Evolutionary conservation across 768 basidiomycete species (phyloP).

Genomic region (Coprinopsis sp.): DNA sequence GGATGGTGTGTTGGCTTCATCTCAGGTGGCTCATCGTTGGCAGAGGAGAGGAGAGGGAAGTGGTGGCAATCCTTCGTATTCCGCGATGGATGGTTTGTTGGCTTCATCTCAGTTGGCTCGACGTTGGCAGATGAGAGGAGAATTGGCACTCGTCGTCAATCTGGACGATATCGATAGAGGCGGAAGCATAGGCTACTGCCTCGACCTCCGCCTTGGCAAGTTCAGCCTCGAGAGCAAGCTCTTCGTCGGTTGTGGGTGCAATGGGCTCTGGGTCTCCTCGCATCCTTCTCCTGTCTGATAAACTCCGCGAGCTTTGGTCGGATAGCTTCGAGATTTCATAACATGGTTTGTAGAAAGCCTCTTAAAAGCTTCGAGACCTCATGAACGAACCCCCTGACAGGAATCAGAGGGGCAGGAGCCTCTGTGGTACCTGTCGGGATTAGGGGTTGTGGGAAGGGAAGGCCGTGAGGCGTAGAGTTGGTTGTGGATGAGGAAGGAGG

Average conservation of each 20-base stretch:
- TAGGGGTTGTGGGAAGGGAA: conserved; percentile 10
- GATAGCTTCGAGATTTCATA: conserved; percentile 86
- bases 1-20: no score
- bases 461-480: conserved; percentile 36
- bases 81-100: no score
- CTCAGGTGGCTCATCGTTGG: no score
- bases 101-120: no score
- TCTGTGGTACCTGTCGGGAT: conserved; percentile 11
- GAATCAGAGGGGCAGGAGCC: conserved; percentile 40
- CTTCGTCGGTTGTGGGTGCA: conserved; percentile 37
- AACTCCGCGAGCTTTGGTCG: conserved; percentile 66
- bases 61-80: no score
- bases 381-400: conserved; percentile 77
- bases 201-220: conserved; percentile 22
- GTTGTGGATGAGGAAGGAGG: conserved; percentile 31
- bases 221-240: conserved; percentile 37
- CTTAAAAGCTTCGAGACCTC: conserved; percentile 84
- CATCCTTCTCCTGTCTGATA: conserved; percentile 42
- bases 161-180: conserved; percentile 46
- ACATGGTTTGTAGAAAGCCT: conserved; percentile 77
- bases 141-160: conserved; percentile 31
- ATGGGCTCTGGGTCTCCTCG: conserved; percentile 40
- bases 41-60: no score
- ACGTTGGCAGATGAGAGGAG: no score
- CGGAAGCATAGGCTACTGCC: no score